Evolutionary conservation across 305 asterid genomes (phyloP).

Genomic region (Rubia peregrina): DNA sequence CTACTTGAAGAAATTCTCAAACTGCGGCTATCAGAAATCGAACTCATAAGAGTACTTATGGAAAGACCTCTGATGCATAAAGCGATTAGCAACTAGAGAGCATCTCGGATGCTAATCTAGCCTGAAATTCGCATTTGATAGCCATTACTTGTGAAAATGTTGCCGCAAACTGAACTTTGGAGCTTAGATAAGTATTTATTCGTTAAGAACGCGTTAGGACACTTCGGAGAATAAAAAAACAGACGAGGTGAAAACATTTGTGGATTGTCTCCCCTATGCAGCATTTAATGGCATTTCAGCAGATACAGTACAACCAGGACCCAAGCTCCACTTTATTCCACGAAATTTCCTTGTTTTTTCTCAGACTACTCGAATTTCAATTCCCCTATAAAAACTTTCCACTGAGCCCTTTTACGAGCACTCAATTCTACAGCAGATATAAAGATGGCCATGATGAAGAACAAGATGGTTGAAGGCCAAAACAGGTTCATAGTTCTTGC

Average conservation of each 20-base stretch:
- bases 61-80: not conserved
- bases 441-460: slow-evolving; percentile 14
- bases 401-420: not conserved
- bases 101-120: too few relatives aligned
- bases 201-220: slow-evolving; percentile 12
- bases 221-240: not conserved
- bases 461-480: slow-evolving; percentile 8
- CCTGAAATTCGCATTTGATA: not conserved
- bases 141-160: not conserved
- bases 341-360: slow-evolving; percentile 26
- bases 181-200: not conserved
- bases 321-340: slow-evolving; percentile 16
- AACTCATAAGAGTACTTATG: too few relatives aligned
- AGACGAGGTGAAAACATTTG: slow-evolving; percentile 2
- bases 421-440: not conserved
- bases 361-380: slow-evolving; percentile 4
- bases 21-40: too few relatives aligned
- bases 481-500: not conserved
- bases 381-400: slow-evolving; percentile 17
- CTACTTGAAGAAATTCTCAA: too few relatives aligned
- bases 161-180: not conserved
- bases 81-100: not conserved
- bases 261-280: slow-evolving; percentile 15
- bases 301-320: slow-evolving; percentile 15
- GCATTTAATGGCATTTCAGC: slow-evolving; percentile 17